Evolutionary conservation across 495 filamentous ascomycete species (phyloP), one percentile per base, ranked within the genome.

Genomic region (Penicillium taxi): DNA sequence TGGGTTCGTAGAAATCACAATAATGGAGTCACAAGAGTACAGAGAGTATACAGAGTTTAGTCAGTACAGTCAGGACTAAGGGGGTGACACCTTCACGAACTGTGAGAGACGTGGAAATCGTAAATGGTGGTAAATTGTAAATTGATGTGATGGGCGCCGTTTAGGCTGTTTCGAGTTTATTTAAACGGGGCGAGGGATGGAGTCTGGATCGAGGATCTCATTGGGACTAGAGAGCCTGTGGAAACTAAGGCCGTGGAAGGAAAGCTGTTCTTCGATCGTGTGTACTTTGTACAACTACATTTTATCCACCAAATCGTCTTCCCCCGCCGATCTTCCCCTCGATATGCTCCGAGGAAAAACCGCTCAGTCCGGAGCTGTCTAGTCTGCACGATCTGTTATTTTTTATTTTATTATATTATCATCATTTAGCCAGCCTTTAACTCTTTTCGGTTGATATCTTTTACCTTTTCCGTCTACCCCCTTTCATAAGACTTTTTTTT

Each of bases 101-200:
- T 25, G 23, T 25, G 23, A n/a, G n/a, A n/a, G n/a, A n/a, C n/a
- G n/a, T n/a, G n/a, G n/a, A n/a, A n/a, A n/a, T n/a, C n/a, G n/a
- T n/a, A n/a, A n/a, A n/a, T n/a, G n/a, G n/a, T n/a, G n/a, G n/a
- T n/a, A n/a, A n/a, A n/a, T n/a, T n/a, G n/a, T n/a, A n/a, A n/a
- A n/a, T n/a, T n/a, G 41, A 12, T 26, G 35, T 49, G 48, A 47
- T 43, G 38, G 46, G 50, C 44, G 51, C 39, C 58, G 59, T 57
- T 65, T 66, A 63, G 64, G 45, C 41, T 65, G 64, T 69, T 66
- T 69, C 63, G 61, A 58, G 61, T 69, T 67, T 59, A 63, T 62
- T 60, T 55, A 40, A 41, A 56, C 35, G 53, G 48, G 43, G 40
- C 39, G 41, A 53, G 47, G 45, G 44, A 41, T 37, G 44, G 41